These are phyloP conservation scores for Massarina eburnea DNA, from an alignment of 2,329 filamentous ascomycete species.

Conservation along the genomic window DNA sequence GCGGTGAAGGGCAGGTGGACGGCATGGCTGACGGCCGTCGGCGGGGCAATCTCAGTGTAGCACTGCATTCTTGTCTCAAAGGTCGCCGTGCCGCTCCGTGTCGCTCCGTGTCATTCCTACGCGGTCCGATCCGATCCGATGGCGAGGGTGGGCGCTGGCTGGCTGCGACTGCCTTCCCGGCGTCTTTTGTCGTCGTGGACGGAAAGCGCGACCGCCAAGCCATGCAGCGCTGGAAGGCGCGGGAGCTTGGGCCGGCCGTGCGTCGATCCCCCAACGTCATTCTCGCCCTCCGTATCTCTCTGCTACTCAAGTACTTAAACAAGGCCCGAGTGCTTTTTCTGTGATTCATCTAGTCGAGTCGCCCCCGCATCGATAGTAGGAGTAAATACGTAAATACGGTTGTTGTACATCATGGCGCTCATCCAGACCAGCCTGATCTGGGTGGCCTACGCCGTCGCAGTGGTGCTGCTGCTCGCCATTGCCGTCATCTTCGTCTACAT, in stretches of 20 bases:
- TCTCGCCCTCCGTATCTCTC: neutral
- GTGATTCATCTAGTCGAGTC: no score
- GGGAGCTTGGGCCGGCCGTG: neutral
- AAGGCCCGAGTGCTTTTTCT: no score
- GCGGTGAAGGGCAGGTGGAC: slow-evolving; percentile 77
- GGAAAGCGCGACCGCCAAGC: neutral
- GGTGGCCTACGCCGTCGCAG: slow-evolving; percentile 85
- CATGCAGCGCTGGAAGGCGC: neutral
- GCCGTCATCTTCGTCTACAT: slow-evolving; percentile 85
- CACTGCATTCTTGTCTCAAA: slow-evolving; percentile 72
- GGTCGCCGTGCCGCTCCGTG: slow-evolving; percentile 3
- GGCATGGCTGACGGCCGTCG: slow-evolving; percentile 90
- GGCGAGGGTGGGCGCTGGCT: neutral
- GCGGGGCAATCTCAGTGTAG: slow-evolving; percentile 93
- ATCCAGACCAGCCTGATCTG: slow-evolving; percentile 91
- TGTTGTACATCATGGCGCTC: slow-evolving; percentile 70
- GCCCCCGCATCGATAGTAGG: no score
- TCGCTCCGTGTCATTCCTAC: slow-evolving; percentile 20
- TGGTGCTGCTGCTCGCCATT: slow-evolving; percentile 73
- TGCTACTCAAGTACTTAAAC: neutral
- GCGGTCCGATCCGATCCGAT: neutral
- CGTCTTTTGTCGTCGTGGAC: no score
- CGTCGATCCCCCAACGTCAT: slow-evolving; percentile 7
- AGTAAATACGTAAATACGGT: no score
- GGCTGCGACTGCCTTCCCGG: no score